Evolutionary conservation across 1,284 basidiomycete genomes (phyloP), one percentile per base, ranked within the genome.

Genomic region (Apiotrichum siamense): DNA sequence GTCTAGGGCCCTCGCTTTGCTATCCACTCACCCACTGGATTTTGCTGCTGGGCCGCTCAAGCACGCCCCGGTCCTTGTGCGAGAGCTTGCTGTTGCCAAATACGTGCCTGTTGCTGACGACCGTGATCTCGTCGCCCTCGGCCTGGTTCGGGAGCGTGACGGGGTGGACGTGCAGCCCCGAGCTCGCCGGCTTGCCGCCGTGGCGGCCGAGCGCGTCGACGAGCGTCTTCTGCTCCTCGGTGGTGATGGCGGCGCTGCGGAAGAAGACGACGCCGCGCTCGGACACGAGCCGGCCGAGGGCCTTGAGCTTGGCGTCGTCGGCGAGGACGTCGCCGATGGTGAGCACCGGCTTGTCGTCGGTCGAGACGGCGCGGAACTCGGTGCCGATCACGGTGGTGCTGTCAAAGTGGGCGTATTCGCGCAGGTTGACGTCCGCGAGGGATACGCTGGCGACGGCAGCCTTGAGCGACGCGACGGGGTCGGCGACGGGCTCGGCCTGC

Each of bases 261-360:
- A 86, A 83, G 71, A 85, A 84, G 20, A 83, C 82, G 46, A 86
- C 84, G 17, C 83, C 83, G 27, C 83, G 81, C 50, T 82, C 79
- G 3, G 82, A 79, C 49, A 85, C 74, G 50, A 67, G 56, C 24
- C 54, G 47, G n/a, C 59, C 66, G 2, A 68, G 59, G 21, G 62
- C 63, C 36, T 49, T 58, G 37, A 58, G 55, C 15, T 39, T 57
- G 33, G 62, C 57, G 4, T 57, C 54, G 26, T 60, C 50, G 4
- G 41, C 52, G 20, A 67, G 47, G 4, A 69, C 47, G 10, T 63
- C 59, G n/a, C 49, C 52, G 39, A 66, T 61, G 38, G 42, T 41
- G 12, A 66, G 50, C 6, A 50, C 48, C 7, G 63, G 63, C 40
- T 59, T 59, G 41, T 58, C 63, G 32, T 62, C 56, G 9, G 37